phyloP scores from a whole-genome alignment of 148 eudicot genomes.

The Cornus controversa region DNA sequence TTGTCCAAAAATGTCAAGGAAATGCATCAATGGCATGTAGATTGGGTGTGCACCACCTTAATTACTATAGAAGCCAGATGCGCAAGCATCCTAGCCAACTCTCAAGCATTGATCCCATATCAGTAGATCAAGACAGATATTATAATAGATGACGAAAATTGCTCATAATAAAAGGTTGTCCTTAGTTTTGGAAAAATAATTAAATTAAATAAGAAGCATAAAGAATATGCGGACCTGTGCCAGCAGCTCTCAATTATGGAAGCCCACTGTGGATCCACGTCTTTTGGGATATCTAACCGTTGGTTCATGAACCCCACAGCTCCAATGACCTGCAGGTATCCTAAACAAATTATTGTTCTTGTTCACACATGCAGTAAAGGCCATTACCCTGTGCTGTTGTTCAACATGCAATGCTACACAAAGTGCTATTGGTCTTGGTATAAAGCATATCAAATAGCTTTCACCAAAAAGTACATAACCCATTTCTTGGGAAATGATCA shows the following conservation, averaged over 20 bases:
- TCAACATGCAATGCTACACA: neutral
- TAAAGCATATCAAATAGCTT: neutral
- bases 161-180: neutral
- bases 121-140: neutral
- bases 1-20: neutral
- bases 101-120: neutral
- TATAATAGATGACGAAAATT: neutral
- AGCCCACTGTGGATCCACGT: slow-evolving; percentile 78
- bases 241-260: slow-evolving; percentile 84
- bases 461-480: neutral
- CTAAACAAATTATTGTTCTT: neutral
- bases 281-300: slow-evolving; percentile 77
- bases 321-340: slow-evolving; percentile 70
- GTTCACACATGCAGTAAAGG: neutral
- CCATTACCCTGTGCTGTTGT: no score
- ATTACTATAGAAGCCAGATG: neutral
- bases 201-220: neutral
- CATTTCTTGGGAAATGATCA: neutral
- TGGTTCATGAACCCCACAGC: slow-evolving; percentile 97
- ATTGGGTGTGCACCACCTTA: neutral
- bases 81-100: neutral
- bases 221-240: slow-evolving; percentile 45
- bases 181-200: neutral
- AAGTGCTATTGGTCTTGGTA: neutral
- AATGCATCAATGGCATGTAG: neutral